Evolutionary conservation across 371 early-diverging fungal genomes (phyloP).

Genomic region (Conidiobolus incongruus): DNA sequence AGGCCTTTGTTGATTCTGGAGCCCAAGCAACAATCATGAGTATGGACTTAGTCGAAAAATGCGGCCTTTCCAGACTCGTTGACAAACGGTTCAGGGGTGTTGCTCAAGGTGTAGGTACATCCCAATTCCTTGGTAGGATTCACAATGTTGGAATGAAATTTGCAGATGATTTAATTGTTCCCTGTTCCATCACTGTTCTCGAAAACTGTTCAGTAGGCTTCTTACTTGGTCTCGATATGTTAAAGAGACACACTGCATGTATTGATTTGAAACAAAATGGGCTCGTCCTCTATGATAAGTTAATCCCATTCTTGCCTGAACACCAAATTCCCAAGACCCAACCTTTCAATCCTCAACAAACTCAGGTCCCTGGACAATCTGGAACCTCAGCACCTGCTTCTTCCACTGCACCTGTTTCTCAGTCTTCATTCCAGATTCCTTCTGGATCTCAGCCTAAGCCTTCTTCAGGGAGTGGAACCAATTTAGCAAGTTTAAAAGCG

Average conservation of each 20-base stretch:
- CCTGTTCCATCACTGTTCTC: conserved; percentile 82
- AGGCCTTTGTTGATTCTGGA: conserved; percentile 93
- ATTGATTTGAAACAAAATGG: conserved; percentile 72
- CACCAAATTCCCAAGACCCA: conserved; percentile 50
- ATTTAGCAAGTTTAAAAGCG: too few relatives aligned
- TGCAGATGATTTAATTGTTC: conserved; percentile 36
- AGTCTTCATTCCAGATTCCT: too few relatives aligned
- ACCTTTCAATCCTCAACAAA: too few relatives aligned
- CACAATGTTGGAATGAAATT: conserved; percentile 74
- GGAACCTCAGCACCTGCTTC: too few relatives aligned
- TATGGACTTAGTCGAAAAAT: conserved; percentile 59
- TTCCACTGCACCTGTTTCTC: too few relatives aligned
- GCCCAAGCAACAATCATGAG: conserved; percentile 92
- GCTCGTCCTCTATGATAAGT: conserved; percentile 54
- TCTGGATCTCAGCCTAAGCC: too few relatives aligned
- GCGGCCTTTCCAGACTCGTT: conserved; percentile 69
- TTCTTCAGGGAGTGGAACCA: too few relatives aligned
- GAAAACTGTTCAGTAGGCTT: conserved; percentile 51
- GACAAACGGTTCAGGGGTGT: conserved; percentile 79
- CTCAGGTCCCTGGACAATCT: too few relatives aligned
- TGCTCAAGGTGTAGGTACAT: conserved; percentile 87
- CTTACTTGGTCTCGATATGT: conserved; percentile 89
- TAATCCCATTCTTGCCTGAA: conserved; percentile 71
- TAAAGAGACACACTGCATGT: conserved; percentile 63
- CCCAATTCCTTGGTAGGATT: conserved; percentile 84